These are phyloP conservation scores for Canna indica DNA, from an alignment of 176 grass and related monocot species.

Conservation along the genomic window DNA sequence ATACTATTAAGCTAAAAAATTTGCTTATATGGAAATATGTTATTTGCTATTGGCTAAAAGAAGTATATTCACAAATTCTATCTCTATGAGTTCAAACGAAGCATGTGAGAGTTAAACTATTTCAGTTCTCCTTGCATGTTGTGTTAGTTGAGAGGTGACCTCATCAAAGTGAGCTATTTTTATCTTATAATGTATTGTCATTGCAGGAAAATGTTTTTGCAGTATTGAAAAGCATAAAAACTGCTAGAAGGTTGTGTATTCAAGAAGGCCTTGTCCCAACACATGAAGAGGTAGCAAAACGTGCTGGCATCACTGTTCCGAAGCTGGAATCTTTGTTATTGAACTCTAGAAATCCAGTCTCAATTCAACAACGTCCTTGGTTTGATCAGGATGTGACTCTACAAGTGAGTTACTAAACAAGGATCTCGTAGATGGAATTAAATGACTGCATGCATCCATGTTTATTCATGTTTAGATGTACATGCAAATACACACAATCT, in stretches of 20 bases:
- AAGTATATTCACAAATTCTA: neutral
- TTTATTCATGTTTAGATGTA: neutral
- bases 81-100: neutral
- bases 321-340: slow-evolving; percentile 50
- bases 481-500: too few species aligned
- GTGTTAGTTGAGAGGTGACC: neutral
- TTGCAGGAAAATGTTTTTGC: slow-evolving; percentile 64
- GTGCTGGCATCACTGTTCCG: slow-evolving; percentile 46
- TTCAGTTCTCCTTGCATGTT: too few species aligned
- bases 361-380: slow-evolving; percentile 53
- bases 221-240: slow-evolving; percentile 49
- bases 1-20: neutral
- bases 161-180: too few species aligned
- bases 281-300: slow-evolving; percentile 46
- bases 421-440: neutral
- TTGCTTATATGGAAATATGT: neutral
- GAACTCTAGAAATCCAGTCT: slow-evolving; percentile 49
- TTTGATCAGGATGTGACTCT: slow-evolving; percentile 48
- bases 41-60: neutral
- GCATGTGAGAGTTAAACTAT: neutral
- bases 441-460: neutral
- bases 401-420: slow-evolving; percentile 33
- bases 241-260: slow-evolving; percentile 50
- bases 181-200: neutral
- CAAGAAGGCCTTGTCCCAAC: slow-evolving; percentile 55